phyloP scores from a whole-genome alignment of 176 grass and related monocot genomes.

The Oryza glumipatula region DNA sequence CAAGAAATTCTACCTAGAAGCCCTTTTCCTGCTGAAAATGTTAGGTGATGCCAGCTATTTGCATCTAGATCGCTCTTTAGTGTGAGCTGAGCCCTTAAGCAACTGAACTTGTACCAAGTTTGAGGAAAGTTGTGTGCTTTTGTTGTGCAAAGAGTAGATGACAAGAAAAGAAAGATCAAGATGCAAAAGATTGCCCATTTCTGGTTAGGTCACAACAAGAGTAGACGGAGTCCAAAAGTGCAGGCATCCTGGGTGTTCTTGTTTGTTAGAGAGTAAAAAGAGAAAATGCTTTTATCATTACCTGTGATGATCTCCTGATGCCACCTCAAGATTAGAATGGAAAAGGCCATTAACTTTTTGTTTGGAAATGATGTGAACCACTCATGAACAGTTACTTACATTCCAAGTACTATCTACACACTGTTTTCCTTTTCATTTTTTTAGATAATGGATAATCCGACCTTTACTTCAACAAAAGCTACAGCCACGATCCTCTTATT shows the following conservation, averaged over 20 bases:
- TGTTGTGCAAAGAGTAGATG: conserved; percentile 36
- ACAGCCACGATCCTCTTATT: no score
- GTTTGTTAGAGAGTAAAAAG: neutral
- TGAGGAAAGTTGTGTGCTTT: neutral
- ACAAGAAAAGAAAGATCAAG: conserved; percentile 38
- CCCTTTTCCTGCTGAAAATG: conserved; percentile 4
- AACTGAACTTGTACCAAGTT: neutral
- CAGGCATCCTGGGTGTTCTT: neutral
- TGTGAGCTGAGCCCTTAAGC: neutral
- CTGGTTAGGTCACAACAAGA: conserved; percentile 10
- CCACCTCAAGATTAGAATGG: conserved; percentile 13
- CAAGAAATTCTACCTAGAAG: neutral
- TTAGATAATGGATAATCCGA: no score
- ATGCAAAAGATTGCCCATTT: neutral
- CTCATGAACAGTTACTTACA: neutral
- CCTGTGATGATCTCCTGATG: neutral
- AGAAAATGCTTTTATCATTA: neutral
- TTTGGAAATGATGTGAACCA: neutral
- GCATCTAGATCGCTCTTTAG: neutral
- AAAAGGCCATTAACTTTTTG: neutral
- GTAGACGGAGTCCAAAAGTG: neutral
- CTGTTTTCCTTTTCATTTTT: neutral
- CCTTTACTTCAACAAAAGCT: no score
- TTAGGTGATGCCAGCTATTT: conserved; percentile 29
- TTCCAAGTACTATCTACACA: neutral